These are phyloP conservation scores for Linanthus parryae DNA, from an alignment of 148 eudicot species.

Conservation along the genomic window DNA sequence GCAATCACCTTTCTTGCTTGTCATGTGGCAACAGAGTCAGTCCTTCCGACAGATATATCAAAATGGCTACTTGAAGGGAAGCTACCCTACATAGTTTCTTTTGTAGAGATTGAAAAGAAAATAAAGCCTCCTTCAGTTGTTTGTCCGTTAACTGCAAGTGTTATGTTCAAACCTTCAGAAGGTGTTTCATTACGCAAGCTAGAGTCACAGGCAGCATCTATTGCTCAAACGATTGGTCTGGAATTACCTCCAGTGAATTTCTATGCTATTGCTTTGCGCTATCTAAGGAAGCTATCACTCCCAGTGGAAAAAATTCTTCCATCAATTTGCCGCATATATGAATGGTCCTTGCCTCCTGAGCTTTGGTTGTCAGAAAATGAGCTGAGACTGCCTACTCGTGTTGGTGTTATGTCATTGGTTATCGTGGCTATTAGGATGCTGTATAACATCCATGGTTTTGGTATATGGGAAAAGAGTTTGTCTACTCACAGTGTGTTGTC, in stretches of 20 bases:
- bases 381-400: slow-evolving; percentile 64
- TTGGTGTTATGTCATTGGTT: slow-evolving; percentile 71
- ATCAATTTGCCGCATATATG: slow-evolving; percentile 52
- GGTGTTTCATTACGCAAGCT: slow-evolving; percentile 51
- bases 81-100: slow-evolving; percentile 72
- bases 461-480: slow-evolving; percentile 72
- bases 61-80: slow-evolving; percentile 76
- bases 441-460: slow-evolving; percentile 78
- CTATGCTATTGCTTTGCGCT: slow-evolving; percentile 60
- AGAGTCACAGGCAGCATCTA: slow-evolving; percentile 66
- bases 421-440: slow-evolving; percentile 66
- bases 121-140: slow-evolving; percentile 35
- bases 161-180: slow-evolving; percentile 67
- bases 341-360: slow-evolving; percentile 89
- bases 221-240: slow-evolving; percentile 56
- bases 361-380: slow-evolving; percentile 62
- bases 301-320: slow-evolving; percentile 59
- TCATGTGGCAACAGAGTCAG: slow-evolving; percentile 71
- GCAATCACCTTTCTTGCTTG: slow-evolving; percentile 64
- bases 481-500: slow-evolving; percentile 23
- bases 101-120: slow-evolving; percentile 52
- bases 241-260: slow-evolving; percentile 82
- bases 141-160: slow-evolving; percentile 55
- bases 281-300: slow-evolving; percentile 47
- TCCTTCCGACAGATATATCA: slow-evolving; percentile 68